Percentiles rank a stretch among this genome's conserved stretches.
phyloP scores from a whole-genome alignment of 2,329 filamentous ascomycete species.

The Fusarium caatingaense region DNA sequence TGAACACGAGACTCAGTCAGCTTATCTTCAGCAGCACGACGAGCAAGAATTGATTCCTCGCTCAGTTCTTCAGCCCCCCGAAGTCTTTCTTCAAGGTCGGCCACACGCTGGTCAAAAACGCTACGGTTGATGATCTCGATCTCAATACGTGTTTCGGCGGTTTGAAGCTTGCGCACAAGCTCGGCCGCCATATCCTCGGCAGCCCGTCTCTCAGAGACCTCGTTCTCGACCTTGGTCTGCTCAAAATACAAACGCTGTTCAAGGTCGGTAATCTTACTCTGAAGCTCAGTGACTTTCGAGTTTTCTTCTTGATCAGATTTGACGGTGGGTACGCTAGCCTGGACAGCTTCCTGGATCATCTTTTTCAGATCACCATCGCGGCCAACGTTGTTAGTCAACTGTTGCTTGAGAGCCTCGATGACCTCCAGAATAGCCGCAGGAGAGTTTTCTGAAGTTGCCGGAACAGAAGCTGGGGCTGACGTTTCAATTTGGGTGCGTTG shows the following conservation, averaged over 20 bases:
- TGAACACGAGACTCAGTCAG: conserved; percentile 78
- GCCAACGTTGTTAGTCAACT: conserved; percentile 48
- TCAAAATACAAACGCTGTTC: conserved; percentile 66
- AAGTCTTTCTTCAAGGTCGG: conserved; percentile 76
- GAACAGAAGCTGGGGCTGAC: conserved; percentile 30
- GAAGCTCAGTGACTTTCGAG: conserved; percentile 67
- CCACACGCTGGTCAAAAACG: conserved; percentile 69
- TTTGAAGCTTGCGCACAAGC: conserved; percentile 64
- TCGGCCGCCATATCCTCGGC: conserved; percentile 67
- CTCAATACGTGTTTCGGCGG: conserved; percentile 69
- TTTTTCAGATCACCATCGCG: conserved; percentile 66
- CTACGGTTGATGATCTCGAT: conserved; percentile 71
- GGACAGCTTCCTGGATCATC: conserved; percentile 72
- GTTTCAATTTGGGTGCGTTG: conserved; percentile 56
- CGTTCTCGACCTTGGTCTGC: conserved; percentile 61
- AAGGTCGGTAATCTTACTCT: conserved; percentile 68
- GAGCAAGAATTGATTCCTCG: conserved; percentile 71
- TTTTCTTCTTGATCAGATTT: conserved; percentile 64
- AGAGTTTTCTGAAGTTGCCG: conserved; percentile 22
- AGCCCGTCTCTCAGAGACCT: conserved; percentile 60
- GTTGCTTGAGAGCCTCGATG: conserved; percentile 71
- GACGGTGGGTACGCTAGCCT: conserved; percentile 65
- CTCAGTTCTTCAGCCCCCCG: conserved; percentile 70
- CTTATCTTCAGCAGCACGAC: conserved; percentile 77
- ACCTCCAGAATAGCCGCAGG: conserved; percentile 70